A percentile compares a stretch with the other conserved stretches of the same genome.
Evolutionary conservation across 2,329 filamentous ascomycete species (phyloP).

Genomic region (Elsinoe australis): DNA sequence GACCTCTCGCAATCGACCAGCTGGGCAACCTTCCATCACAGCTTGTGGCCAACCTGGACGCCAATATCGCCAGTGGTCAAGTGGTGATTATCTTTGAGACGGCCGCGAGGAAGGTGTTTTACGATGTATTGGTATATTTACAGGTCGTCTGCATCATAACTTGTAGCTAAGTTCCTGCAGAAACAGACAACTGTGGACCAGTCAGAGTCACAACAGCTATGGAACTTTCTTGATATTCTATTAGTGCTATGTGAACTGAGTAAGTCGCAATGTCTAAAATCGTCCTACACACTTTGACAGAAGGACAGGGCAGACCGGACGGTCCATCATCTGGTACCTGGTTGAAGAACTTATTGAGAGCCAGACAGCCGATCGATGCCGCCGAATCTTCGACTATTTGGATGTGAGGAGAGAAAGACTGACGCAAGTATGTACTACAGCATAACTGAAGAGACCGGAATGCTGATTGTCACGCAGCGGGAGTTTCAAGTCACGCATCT

Average conservation of each 20-base stretch:
- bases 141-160: neutral
- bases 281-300: slow-evolving; percentile 21
- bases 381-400: slow-evolving; percentile 86
- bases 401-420: slow-evolving; percentile 88
- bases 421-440: slow-evolving; percentile 53
- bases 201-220: slow-evolving; percentile 71
- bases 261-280: slow-evolving; percentile 31
- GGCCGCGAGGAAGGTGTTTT: slow-evolving; percentile 73
- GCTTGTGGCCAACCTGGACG: slow-evolving; percentile 26
- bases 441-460: neutral
- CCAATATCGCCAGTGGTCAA: slow-evolving; percentile 25
- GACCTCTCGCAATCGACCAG: slow-evolving; percentile 37
- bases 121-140: slow-evolving; percentile 63
- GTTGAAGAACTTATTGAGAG: slow-evolving; percentile 93
- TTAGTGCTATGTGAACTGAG: slow-evolving; percentile 64
- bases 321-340: slow-evolving; percentile 48
- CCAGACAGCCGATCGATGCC: slow-evolving; percentile 86
- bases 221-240: slow-evolving; percentile 91
- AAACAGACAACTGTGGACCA: slow-evolving; percentile 48
- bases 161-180: slow-evolving; percentile 27
- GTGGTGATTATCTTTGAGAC: slow-evolving; percentile 66
- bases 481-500: slow-evolving; percentile 78
- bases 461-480: slow-evolving; percentile 32
- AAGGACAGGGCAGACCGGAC: slow-evolving; percentile 6
- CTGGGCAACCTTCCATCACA: slow-evolving; percentile 27